These are phyloP conservation scores for Heliocybe sulcata DNA, from an alignment of 1,284 basidiomycete species.

Conservation along the genomic window DNA sequence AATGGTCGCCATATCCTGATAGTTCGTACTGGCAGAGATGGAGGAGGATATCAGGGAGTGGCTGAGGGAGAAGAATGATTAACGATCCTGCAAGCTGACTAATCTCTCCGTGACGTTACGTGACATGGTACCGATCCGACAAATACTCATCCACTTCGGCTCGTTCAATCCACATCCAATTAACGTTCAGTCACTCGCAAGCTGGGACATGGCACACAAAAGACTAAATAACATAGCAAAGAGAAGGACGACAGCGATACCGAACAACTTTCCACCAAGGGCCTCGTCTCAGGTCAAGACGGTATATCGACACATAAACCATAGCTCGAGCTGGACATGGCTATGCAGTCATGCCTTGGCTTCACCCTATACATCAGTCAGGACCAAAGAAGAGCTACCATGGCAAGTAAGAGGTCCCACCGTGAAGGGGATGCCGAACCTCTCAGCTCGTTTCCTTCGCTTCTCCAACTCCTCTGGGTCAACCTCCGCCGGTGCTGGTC, in stretches of 20 bases:
- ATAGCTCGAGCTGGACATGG: not conserved
- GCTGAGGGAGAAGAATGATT: conserved; percentile 16
- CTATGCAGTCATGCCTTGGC: not conserved
- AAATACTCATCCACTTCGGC: too few relatives aligned
- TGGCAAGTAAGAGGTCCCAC: not conserved
- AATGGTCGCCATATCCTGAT: not conserved
- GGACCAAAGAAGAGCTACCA: not conserved
- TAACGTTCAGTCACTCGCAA: too few relatives aligned
- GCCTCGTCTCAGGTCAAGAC: too few relatives aligned
- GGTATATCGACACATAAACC: too few relatives aligned
- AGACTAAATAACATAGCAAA: too few relatives aligned
- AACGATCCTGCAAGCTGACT: not conserved
- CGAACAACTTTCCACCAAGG: too few relatives aligned
- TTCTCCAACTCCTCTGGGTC: conserved; percentile 53
- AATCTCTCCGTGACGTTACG: not conserved
- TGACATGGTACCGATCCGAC: not conserved
- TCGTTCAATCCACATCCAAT: too few relatives aligned
- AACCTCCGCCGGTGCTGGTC: conserved; percentile 29
- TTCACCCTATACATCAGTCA: not conserved
- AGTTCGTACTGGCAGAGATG: conserved; percentile 13
- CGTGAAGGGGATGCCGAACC: conserved; percentile 36
- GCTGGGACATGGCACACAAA: too few relatives aligned
- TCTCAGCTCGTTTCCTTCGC: conserved; percentile 53
- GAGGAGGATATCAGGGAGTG: conserved; percentile 10
- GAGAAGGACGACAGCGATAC: too few relatives aligned